Percentiles rank a stretch among this genome's conserved stretches.
Conservation (phyloP, 2,329 filamentous ascomycete species). For the Acephala macrosclerotiorum region DNA sequence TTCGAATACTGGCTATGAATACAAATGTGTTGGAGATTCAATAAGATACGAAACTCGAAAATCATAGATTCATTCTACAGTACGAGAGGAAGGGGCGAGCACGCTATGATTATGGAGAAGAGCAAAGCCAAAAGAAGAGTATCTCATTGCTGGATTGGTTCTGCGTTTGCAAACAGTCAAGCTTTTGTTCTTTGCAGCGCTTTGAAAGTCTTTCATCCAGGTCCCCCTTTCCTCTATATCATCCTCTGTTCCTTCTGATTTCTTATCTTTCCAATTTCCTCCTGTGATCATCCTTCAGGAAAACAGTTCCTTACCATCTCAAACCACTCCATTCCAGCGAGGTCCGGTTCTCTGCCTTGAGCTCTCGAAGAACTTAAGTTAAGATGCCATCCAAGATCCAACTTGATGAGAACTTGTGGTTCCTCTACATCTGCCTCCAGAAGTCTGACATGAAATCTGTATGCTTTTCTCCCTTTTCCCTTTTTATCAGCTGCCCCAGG, state of each 20-base stretch:
- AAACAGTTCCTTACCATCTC: conserved; percentile 15
- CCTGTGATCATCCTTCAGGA: not conserved
- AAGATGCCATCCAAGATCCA: conserved; percentile 49
- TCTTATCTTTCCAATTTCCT: not conserved
- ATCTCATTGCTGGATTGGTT: not conserved
- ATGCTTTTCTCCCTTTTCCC: conserved; percentile 31
- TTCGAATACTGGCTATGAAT: conserved; percentile 14
- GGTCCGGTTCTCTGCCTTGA: not conserved
- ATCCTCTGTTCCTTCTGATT: not conserved
- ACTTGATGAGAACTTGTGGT: conserved; percentile 49
- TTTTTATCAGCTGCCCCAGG: not conserved
- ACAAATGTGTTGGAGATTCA: conserved; percentile 11
- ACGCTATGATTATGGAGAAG: too few species aligned
- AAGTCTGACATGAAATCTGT: conserved; percentile 48
- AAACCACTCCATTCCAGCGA: conserved; percentile 8
- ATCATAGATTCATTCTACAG: not conserved
- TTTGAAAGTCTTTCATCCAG: not conserved
- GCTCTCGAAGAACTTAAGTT: not conserved
- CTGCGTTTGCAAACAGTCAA: not conserved
- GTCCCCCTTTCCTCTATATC: not conserved
- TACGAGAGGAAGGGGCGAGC: not conserved
- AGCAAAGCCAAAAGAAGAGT: not conserved
- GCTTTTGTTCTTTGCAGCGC: not conserved
- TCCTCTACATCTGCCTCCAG: conserved; percentile 51
- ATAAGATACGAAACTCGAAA: conserved; percentile 9